Evolutionary conservation across 495 filamentous ascomycete genomes (phyloP), one percentile per base, ranked within the genome.

Genomic region (Penicillium cataractarum): DNA sequence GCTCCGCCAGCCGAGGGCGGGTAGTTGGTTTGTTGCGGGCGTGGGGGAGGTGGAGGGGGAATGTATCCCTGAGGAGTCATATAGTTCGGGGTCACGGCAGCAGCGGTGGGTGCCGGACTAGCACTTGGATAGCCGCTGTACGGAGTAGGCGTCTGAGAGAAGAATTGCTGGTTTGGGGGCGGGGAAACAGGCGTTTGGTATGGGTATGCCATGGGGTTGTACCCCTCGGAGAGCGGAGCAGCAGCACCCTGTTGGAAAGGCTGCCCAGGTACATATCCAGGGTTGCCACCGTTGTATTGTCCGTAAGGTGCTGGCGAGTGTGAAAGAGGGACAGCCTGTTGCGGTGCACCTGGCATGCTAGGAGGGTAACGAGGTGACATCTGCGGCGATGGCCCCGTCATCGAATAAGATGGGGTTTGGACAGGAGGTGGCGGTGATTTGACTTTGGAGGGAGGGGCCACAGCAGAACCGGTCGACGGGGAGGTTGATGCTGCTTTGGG

Each of bases 11-110:
- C 65, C 15, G 79, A 71, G n/a, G 75, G 83, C 53, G 88, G 87
- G 65, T 92, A 92, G 19, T 84, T 87, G 0, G 89, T 87, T 40
- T 91, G 90, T 37, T 91, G 89, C 9, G 91, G 92, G 13, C 89
- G 90, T 3, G 90, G 91, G 0, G 94, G 94, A 21, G 94, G 94
- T 9, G 94, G 94, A 1, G 94, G 94, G 1, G 93, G 94, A 39
- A 97, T 86, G 72, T 96, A 97, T 19, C 92, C 92, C 19, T 86
- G 85, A 33, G 92, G 92, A 21, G 70, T 33, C 64, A 94, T 81
- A 61, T 76, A 80, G 42, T 78, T 74, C 4, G 64, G 57, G 26
- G 61, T 35, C 29, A 52, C 58, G 26, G 55, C 64, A 17, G 67
- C 54, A 19, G 69, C 64, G 37, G 74, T 63, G 35, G 78, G 67